Base-by-base conservation (phyloP, 2,329 filamentous ascomycete genomes). In the Xylaria sp. region DNA sequence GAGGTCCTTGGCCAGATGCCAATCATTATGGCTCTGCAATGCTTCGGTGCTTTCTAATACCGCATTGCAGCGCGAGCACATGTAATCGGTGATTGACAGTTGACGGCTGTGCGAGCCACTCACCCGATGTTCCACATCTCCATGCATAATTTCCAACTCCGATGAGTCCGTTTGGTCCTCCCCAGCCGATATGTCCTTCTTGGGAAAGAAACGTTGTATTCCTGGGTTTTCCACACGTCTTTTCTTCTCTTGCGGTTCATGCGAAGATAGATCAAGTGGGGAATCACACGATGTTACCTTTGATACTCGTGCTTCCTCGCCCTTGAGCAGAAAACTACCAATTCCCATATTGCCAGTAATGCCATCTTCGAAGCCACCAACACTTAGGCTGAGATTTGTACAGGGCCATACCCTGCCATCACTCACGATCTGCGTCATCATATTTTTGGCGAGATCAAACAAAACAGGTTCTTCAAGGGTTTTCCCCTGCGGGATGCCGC, bases 351-450 rank as follows among this genome's bases (percentile, higher is more conserved):
- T 98, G 4, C 92, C 90, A 42, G 84, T 87, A 61, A 94, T 81
- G 2, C 92, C 91, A 67, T 97, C 93, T 75, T 98, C 94, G 67
- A 98, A 97, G 0, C 92, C 94, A n/a, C 88, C 89, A 23, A 98
- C 92, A 67, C 90, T 94, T 47, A 98, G 79, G 61, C 92, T 95
- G 8, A 99, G 81, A 73, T 97, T 95, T n/a, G 88, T 83, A 74
- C 95, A 98, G 6, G 95, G 95, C 92, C 93, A 98, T 15, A 91
- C 89, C 54, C 84, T 82, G 1, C 92, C 92, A 68, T 96, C 92
- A 1, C 85, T 84, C 11, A 92, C 83, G 37, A 96, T 88, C 70
- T 97, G 93, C 23, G 84, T 84, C 3, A 98, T 82, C 17, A 98
- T 80, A 21, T 84, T 88, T 74, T 89, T 92, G 9, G 92, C 90